phyloP scores from a whole-genome alignment of 495 filamentous ascomycete species.

The Penicillium malachiteum region DNA sequence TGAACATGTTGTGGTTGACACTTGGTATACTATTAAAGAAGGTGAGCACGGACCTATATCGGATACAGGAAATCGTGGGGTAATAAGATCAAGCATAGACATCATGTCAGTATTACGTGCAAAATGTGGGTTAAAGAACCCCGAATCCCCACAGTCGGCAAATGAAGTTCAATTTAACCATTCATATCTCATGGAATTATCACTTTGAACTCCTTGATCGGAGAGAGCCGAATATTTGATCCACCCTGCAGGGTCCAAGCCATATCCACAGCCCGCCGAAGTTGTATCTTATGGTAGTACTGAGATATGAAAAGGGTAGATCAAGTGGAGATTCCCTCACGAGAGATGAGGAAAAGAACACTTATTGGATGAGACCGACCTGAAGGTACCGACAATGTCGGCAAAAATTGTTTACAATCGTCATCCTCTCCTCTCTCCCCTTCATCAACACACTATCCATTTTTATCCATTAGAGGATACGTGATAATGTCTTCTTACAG shows the following conservation, averaged over 20 bases:
- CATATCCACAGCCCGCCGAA: neutral
- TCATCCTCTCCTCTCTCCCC: neutral
- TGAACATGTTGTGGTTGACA: too few relatives aligned
- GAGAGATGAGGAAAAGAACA: neutral
- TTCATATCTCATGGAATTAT: neutral
- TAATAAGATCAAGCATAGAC: neutral
- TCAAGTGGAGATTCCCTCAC: neutral
- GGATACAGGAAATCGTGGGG: conserved; percentile 1
- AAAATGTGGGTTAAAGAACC: too few relatives aligned
- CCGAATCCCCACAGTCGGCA: neutral
- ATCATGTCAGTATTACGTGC: neutral
- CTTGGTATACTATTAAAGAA: neutral
- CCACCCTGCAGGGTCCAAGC: conserved; percentile 8
- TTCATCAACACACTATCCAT: neutral
- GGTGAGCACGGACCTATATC: neutral
- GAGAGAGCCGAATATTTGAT: neutral
- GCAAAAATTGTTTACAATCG: neutral
- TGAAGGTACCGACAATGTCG: too few relatives aligned
- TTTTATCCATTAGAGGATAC: neutral
- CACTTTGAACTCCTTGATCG: neutral
- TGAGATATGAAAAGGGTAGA: neutral
- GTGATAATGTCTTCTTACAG: neutral
- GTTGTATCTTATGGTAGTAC: conserved; percentile 18
- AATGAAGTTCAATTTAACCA: neutral
- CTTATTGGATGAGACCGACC: neutral